These are phyloP conservation scores for Rhazya stricta DNA, from an alignment of 257 asterid genomes.

Conservation along the genomic window DNA sequence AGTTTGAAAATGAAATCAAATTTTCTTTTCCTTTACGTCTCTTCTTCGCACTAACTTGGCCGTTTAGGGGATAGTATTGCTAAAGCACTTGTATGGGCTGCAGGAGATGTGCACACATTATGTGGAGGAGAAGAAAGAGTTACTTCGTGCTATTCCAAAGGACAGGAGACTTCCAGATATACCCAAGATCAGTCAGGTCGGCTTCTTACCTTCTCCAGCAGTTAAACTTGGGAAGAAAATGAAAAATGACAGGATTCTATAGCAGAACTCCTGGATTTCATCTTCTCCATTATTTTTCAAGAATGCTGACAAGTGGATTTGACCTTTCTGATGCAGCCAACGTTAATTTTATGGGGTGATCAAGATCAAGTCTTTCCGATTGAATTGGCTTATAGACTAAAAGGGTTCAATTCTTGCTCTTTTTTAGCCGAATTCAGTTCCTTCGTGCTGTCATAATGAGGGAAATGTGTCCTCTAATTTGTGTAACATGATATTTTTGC, in stretches of 20 bases:
- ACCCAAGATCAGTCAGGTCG: slow-evolving; percentile 63
- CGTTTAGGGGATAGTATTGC: background rate
- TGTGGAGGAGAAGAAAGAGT: slow-evolving; percentile 57
- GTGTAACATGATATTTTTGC: background rate
- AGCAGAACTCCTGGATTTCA: background rate
- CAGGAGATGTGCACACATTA: slow-evolving; percentile 56
- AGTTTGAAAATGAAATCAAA: background rate
- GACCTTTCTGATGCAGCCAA: slow-evolving; percentile 38
- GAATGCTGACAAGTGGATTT: too few relatives aligned
- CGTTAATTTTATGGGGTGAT: slow-evolving; percentile 67
- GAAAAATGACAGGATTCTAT: background rate
- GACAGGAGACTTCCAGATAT: slow-evolving; percentile 49
- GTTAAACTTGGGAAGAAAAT: background rate
- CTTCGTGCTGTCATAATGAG: background rate
- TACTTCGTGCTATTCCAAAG: slow-evolving; percentile 44
- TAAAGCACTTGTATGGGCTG: background rate
- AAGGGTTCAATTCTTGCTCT: slow-evolving; percentile 25
- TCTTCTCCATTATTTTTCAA: background rate
- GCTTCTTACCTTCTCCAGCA: background rate
- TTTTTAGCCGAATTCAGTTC: background rate
- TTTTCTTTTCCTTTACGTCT: background rate
- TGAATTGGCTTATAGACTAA: slow-evolving; percentile 57
- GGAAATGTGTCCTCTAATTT: background rate
- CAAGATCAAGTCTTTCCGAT: slow-evolving; percentile 60
- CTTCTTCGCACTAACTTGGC: background rate